phyloP scores from a whole-genome alignment of 768 basidiomycete genomes.

The Strobilomyces dryophilus region DNA sequence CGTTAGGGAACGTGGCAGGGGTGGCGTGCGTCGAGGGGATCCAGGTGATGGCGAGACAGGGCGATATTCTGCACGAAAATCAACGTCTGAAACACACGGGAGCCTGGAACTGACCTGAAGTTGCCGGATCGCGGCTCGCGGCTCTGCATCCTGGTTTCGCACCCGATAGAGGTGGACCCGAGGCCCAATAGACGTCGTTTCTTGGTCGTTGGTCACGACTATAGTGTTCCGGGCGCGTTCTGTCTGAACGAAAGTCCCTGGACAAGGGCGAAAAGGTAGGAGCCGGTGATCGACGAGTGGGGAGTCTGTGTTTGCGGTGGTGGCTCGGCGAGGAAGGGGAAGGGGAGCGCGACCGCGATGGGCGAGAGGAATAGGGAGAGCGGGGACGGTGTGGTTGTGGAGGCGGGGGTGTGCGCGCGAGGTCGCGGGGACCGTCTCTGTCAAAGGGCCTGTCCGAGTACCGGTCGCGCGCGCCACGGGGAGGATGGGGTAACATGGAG shows the following conservation, averaged over 20 bases:
- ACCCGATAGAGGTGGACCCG: constrained; percentile 9
- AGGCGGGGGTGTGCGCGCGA: constrained; percentile 19
- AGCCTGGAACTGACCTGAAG: constrained; percentile 6
- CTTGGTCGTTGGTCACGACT: constrained; percentile 35
- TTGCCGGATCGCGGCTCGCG: constrained; percentile 4
- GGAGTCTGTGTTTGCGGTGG: constrained; percentile 30
- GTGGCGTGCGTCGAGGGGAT: constrained; percentile 21
- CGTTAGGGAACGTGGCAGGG: constrained; percentile 22
- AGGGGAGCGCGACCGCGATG: constrained; percentile 37
- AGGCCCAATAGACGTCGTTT: constrained; percentile 22
- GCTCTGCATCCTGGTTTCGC: constrained; percentile 7
- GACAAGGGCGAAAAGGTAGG: constrained; percentile 37
- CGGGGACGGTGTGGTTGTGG: constrained; percentile 20
- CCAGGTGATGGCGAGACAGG: constrained; percentile 20
- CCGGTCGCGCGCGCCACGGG: constrained; percentile 22
- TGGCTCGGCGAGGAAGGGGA: constrained; percentile 34
- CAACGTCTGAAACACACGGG: not conserved
- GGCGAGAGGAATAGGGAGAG: constrained; percentile 20
- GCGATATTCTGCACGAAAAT: constrained; percentile 16
- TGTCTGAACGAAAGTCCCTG: constrained; percentile 33
- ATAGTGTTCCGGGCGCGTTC: constrained; percentile 31
- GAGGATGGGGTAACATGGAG: constrained; percentile 6
- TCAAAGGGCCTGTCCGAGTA: constrained; percentile 21
- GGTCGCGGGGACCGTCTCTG: constrained; percentile 21
- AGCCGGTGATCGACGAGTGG: constrained; percentile 36